phyloP scores from a whole-genome alignment of 1,284 basidiomycete genomes.

The Ganoderma boninense region DNA sequence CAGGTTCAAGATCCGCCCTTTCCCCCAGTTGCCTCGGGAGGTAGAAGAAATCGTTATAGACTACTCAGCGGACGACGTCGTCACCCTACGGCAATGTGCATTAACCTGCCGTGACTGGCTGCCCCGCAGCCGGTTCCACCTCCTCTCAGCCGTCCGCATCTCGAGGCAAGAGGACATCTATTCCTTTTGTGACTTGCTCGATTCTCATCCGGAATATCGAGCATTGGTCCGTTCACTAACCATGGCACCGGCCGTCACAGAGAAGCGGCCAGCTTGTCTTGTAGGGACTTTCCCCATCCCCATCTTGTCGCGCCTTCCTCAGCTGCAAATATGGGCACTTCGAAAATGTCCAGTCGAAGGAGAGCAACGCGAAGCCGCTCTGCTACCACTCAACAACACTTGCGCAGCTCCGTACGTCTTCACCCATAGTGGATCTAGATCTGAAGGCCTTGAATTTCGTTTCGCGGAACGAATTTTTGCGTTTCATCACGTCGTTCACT shows the following conservation, averaged over 20 bases:
- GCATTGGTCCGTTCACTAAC: background rate
- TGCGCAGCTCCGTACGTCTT: background rate
- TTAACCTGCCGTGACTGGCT: slow-evolving; percentile 4
- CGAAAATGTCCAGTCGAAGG: background rate
- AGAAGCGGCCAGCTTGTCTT: background rate
- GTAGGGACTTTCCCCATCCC: background rate
- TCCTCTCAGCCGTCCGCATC: background rate
- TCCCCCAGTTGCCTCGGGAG: too few species aligned
- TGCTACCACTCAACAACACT: background rate
- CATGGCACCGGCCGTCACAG: background rate
- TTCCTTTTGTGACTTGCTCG: background rate
- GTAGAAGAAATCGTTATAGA: background rate
- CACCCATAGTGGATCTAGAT: background rate
- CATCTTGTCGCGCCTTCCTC: background rate
- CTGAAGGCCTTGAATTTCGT: background rate
- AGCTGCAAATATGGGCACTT: background rate
- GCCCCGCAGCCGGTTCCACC: background rate
- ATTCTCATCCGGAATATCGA: background rate
- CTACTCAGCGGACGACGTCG: background rate
- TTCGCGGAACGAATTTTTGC: background rate
- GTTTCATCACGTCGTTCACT: background rate
- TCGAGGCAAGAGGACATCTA: background rate
- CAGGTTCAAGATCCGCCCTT: too few species aligned
- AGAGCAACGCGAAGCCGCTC: background rate
- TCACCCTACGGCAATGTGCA: background rate